A percentile compares a stretch with the other conserved stretches of the same genome.
Conservation (phyloP, 176 grass and related monocot genomes). For the Echinochloa phyllopogon region DNA sequence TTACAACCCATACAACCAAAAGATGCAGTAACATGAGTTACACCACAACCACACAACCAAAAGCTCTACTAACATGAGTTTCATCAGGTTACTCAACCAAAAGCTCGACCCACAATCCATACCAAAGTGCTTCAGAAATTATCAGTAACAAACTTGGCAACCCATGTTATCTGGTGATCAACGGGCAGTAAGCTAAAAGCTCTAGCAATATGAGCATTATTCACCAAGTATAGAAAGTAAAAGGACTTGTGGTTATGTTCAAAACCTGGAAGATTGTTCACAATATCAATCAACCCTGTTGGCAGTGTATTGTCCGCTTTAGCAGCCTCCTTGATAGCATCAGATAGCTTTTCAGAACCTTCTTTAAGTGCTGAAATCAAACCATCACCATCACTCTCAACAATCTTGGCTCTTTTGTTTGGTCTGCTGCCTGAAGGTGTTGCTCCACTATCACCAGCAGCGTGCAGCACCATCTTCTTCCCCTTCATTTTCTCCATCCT, state of each 20-base stretch:
- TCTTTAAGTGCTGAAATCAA: background rate
- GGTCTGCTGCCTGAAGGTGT: background rate
- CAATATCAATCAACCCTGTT: background rate
- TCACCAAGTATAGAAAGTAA: background rate
- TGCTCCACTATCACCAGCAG: background rate
- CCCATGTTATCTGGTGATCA: background rate
- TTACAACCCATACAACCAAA: too few relatives aligned
- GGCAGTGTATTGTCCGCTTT: background rate
- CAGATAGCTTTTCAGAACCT: background rate
- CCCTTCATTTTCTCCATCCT: background rate
- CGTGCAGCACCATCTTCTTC: background rate
- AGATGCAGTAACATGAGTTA: too few relatives aligned
- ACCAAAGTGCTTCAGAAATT: too few relatives aligned
- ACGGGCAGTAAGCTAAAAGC: background rate
- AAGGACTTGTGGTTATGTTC: background rate
- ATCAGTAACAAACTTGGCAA: too few relatives aligned
- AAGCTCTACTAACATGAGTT: too few relatives aligned
- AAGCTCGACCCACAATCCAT: too few relatives aligned
- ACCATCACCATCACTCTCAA: background rate
- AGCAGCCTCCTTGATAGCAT: background rate
- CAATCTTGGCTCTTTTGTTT: background rate
- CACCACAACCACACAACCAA: too few relatives aligned
- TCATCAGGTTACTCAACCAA: too few relatives aligned
- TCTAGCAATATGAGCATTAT: background rate
- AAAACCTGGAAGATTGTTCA: background rate